phyloP scores from a whole-genome alignment of 108 stramenopile species.

The Cylindrotheca fusiformis region DNA sequence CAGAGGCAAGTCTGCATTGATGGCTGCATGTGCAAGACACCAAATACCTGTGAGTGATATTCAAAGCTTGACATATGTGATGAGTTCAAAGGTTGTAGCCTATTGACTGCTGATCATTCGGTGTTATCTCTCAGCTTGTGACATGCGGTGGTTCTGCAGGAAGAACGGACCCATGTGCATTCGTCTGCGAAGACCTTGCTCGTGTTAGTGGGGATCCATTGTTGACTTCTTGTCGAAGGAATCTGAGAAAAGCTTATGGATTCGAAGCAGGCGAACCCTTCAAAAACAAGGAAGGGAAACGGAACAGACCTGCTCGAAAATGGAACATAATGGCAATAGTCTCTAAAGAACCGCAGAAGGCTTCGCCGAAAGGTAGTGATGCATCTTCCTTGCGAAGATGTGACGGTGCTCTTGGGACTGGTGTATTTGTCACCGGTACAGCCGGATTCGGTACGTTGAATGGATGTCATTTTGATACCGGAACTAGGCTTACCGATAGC shows the following conservation, averaged over 20 bases:
- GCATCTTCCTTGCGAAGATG: constrained; percentile 63
- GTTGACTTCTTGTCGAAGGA: constrained; percentile 54
- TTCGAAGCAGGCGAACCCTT: constrained; percentile 50
- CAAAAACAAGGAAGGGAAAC: constrained; percentile 20
- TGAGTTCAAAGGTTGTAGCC: too few relatives aligned
- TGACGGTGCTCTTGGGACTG: constrained; percentile 80
- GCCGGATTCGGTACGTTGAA: constrained; percentile 50
- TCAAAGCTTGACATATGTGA: too few relatives aligned
- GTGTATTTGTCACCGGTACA: constrained; percentile 77
- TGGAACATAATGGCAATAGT: constrained; percentile 74
- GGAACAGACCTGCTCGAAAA: constrained; percentile 30
- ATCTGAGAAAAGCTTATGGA: constrained; percentile 64
- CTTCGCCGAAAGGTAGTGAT: constrained; percentile 1
- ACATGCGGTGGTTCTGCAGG: constrained; percentile 89
- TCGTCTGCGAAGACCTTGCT: constrained; percentile 66
- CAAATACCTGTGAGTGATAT: constrained; percentile 55
- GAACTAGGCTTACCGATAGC: not conserved
- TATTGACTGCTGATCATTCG: too few relatives aligned
- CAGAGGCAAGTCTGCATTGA: constrained; percentile 66
- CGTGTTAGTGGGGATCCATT: constrained; percentile 54
- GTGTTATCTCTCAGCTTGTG: too few relatives aligned
- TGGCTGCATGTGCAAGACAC: constrained; percentile 54
- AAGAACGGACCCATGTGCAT: constrained; percentile 64
- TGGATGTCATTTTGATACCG: not conserved
- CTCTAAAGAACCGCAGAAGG: constrained; percentile 61